These are phyloP conservation scores for Arxiozyma telluris DNA, from an alignment of 1,139 yeast species.

Conservation along the genomic window DNA sequence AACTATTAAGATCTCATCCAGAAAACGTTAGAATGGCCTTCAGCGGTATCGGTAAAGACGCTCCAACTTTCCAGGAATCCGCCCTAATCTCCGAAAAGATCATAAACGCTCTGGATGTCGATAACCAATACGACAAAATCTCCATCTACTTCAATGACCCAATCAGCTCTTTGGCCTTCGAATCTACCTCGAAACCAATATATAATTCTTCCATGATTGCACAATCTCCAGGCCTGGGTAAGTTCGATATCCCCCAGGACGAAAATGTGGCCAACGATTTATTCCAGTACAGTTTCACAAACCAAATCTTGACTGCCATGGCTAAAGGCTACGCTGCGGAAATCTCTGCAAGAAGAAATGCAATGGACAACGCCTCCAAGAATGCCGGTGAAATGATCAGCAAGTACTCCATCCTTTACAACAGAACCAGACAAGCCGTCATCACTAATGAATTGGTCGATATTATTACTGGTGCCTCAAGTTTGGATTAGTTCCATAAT, in stretches of 20 bases:
- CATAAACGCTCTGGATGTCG: conserved; percentile 38
- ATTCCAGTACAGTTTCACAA: conserved; percentile 83
- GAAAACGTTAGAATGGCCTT: conserved; percentile 64
- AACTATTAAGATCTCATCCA: conserved; percentile 74
- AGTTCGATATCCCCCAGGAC: conserved; percentile 82
- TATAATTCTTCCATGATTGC: conserved; percentile 67
- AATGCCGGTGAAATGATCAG: conserved; percentile 98
- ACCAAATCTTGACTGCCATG: conserved; percentile 82
- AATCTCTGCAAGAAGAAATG: conserved; percentile 97
- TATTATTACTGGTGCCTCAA: conserved; percentile 98
- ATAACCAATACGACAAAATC: conserved; percentile 53
- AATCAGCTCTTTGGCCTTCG: conserved; percentile 80
- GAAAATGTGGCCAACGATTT: conserved; percentile 48
- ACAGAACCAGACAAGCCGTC: conserved; percentile 99
- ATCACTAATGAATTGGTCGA: conserved; percentile 99
- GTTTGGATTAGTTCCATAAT: conserved; percentile 58
- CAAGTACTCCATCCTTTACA: conserved; percentile 90
- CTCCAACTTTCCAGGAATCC: conserved; percentile 81
- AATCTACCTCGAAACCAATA: conserved; percentile 64
- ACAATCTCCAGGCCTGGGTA: conserved; percentile 77
- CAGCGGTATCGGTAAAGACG: conserved; percentile 91
- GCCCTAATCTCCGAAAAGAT: conserved; percentile 84
- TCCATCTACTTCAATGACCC: conserved; percentile 85
- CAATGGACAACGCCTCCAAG: conserved; percentile 99
- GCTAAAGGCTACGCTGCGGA: conserved; percentile 99